Evolutionary conservation across 257 asterid genomes (phyloP).

Genomic region (Dorcoceras hygrometricum): DNA sequence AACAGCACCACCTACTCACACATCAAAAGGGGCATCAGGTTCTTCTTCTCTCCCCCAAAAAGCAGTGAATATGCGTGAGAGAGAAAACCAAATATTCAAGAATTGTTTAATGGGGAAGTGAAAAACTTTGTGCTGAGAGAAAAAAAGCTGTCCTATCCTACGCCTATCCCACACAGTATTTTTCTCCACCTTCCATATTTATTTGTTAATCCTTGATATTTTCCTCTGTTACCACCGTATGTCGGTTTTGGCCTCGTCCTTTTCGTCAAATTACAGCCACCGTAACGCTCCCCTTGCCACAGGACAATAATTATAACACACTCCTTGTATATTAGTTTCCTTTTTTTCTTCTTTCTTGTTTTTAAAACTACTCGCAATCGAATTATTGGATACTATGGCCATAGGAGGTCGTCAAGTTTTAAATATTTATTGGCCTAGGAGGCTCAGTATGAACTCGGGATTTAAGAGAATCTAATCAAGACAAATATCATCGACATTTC

Average conservation of each 20-base stretch:
- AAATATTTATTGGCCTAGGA: no score
- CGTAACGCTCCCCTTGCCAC: not conserved
- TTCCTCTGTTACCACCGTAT: no score
- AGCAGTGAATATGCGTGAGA: constrained; percentile 45
- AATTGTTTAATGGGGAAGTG: not conserved
- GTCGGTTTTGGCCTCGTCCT: constrained; percentile 2
- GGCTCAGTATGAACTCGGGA: no score
- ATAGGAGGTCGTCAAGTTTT: no score
- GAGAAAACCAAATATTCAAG: constrained; percentile 20
- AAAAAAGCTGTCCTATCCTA: constrained; percentile 47
- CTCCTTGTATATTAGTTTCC: no score
- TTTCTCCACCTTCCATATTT: constrained; percentile 9
- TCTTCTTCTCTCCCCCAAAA: constrained; percentile 58
- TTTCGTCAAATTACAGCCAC: not conserved
- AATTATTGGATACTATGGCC: no score
- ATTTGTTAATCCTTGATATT: not conserved
- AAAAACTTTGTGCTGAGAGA: constrained; percentile 1
- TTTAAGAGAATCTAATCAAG: no score
- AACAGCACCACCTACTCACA: constrained; percentile 77
- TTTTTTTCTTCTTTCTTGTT: no score
- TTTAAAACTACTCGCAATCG: no score
- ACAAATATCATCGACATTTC: no score
- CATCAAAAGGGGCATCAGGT: constrained; percentile 80
- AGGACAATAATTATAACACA: not conserved
- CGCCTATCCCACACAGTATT: constrained; percentile 44